Conservation (phyloP, 306 rosid genomes). For the Coriaria nepalensis region DNA sequence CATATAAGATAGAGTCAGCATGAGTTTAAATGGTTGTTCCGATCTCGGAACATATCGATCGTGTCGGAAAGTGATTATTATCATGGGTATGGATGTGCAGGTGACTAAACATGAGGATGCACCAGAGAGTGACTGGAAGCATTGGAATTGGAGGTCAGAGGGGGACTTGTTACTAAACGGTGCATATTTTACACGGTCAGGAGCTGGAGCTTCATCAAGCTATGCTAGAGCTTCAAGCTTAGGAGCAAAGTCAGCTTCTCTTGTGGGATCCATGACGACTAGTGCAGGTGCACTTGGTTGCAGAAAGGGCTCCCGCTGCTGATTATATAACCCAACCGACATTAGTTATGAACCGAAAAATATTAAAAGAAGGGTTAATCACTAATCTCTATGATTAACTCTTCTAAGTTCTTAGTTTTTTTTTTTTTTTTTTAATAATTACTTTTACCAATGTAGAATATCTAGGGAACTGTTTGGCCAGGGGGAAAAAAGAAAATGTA, state of each 20-base stretch:
- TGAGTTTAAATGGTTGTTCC: no score
- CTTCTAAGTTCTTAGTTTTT: no score
- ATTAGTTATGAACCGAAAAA: no score
- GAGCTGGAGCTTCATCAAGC: conserved; percentile 82
- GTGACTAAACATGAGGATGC: conserved; percentile 99
- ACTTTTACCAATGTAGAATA: no score
- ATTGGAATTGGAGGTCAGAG: conserved; percentile 93
- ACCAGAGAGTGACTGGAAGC: conserved; percentile 62
- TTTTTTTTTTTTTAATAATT: no score
- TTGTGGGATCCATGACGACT: conserved; percentile 64
- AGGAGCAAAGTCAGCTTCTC: conserved; percentile 75
- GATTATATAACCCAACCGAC: conserved; percentile 22
- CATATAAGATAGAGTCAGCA: no score
- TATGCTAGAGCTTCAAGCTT: conserved; percentile 90
- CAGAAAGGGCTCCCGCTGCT: conserved; percentile 76
- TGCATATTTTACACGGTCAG: conserved; percentile 70
- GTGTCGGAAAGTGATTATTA: no score
- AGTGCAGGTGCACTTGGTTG: conserved; percentile 63
- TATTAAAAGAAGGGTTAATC: no score
- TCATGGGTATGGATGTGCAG: conserved; percentile 15
- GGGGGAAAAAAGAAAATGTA: no score
- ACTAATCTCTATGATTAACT: no score
- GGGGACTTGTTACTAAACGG: conserved; percentile 72
- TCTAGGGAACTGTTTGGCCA: no score
- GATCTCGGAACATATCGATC: no score